These are phyloP conservation scores for Diddensiella santjacobensis DNA, from an alignment of 805 yeast species.

Conservation along the genomic window DNA sequence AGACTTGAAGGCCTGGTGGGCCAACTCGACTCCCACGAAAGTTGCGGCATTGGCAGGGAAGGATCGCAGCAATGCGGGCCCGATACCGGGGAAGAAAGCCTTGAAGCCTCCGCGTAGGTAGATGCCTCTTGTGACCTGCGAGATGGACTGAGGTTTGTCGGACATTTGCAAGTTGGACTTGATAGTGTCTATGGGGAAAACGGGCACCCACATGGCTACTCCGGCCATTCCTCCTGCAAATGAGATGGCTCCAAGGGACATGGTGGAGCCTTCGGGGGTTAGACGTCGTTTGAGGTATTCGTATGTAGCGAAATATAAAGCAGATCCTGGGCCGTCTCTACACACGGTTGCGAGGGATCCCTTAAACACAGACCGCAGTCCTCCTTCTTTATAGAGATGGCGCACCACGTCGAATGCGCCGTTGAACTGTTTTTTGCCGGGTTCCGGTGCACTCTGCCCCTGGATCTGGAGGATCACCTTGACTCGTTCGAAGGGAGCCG, in stretches of 20 bases:
- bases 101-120: conserved; percentile 75
- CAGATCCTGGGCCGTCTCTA: conserved; percentile 97
- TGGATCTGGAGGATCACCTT: conserved; percentile 90
- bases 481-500: conserved; percentile 97
- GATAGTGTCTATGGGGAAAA: conserved; percentile 94
- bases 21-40: conserved; percentile 89
- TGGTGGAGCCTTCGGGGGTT: conserved; percentile 50
- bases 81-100: conserved; percentile 96
- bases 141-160: conserved; percentile 47
- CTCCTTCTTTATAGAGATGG: conserved; percentile 74
- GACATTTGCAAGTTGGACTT: conserved; percentile 78
- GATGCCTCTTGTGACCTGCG: conserved; percentile 62
- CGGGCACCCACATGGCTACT: conserved; percentile 93
- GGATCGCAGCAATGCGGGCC: conserved; percentile 89
- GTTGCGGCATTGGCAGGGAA: conserved; percentile 99
- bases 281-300: conserved; percentile 69
- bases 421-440: conserved; percentile 36
- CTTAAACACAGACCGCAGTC: conserved; percentile 76
- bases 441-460: conserved; percentile 39
- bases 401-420: conserved; percentile 59
- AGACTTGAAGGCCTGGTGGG: conserved; percentile 39
- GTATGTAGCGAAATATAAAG: conserved; percentile 91
- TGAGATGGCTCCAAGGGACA: conserved; percentile 71
- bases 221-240: conserved; percentile 96
- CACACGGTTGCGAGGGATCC: conserved; percentile 92